Evolutionary conservation across 2,329 filamentous ascomycete genomes (phyloP), one percentile per base, ranked within the genome.

Genomic region (Taxawa tesnikishii): DNA sequence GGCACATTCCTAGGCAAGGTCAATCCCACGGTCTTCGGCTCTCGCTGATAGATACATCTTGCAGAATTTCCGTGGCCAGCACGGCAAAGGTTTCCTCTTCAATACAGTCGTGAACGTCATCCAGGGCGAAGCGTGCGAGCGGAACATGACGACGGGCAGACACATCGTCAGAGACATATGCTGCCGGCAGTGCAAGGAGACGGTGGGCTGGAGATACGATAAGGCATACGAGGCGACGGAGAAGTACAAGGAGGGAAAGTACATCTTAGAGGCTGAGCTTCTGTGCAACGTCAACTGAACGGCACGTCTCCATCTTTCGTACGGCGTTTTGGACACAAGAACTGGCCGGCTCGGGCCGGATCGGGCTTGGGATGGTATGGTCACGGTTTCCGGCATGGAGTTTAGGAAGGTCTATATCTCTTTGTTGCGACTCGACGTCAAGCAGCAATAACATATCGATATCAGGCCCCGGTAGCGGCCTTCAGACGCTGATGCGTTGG

Each of bases 181-280:
- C 37, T 98, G 90, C 64, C 73, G 80, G 37, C 83, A 93, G 58
- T 98, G 90, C 70, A 81, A 80, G 53, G 81, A 87, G 56, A 81
- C 79, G 17, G 90, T 98, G 32, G 90, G 90, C 21, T 98, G 90
- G 90, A 96, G 94, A 58, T 98, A 98, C 56, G 90, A 98, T 60
- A 94, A 92, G 63, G 90, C 90, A 1, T 96, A 82, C 55, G 90
- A 98, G 63, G 59, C 66, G 19, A 78, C 70, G 42, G 88, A 98
- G 70, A 94, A 94, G 62, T 98, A 98, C 63, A 98, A 98, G 66
- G 90, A 98, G 67, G 87, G 85, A 34, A 98, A 96, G 63, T 96
- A 82, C 55, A 98, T 98, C 38, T 68, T 98, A 36, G 88, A 96
- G 65, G 83, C 82, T 18, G 87, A 94, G 63, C 61, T 94, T 42